phyloP scores from a whole-genome alignment of 371 early-diverging fungal species.

The Mucor indicus region DNA sequence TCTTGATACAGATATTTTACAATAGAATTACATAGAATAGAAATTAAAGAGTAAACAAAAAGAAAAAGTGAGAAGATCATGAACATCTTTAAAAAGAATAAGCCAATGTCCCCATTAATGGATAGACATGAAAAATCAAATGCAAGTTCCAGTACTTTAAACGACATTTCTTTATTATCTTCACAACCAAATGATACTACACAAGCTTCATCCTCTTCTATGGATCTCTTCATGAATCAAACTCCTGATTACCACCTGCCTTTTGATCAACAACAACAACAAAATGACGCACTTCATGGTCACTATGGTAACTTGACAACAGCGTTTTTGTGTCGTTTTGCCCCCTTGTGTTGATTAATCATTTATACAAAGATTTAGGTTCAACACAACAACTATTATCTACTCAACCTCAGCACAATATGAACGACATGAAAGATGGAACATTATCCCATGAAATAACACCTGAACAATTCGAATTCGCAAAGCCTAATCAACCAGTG shows the following conservation, averaged over 20 bases:
- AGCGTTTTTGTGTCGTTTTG: not conserved
- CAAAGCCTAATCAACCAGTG: slow-evolving; percentile 3
- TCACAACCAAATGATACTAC: not conserved
- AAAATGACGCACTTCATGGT: no score
- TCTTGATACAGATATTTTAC: no score
- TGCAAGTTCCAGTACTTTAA: not conserved
- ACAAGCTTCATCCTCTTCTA: no score
- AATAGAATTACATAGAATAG: no score
- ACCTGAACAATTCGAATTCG: no score
- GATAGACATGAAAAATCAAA: no score
- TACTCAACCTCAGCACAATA: not conserved
- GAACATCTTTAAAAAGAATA: no score
- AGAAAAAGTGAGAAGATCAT: no score
- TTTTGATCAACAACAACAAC: slow-evolving; percentile 11
- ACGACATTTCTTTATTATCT: slow-evolving; percentile 5
- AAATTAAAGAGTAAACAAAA: no score
- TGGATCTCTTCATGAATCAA: slow-evolving; percentile 41
- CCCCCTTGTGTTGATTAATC: not conserved
- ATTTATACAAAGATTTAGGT: not conserved
- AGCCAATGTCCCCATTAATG: no score
- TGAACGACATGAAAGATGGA: not conserved
- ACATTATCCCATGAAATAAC: not conserved
- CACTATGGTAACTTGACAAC: no score
- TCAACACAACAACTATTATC: not conserved
- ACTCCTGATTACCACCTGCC: slow-evolving; percentile 31